These are phyloP conservation scores for Megacollybia marginata DNA, from an alignment of 768 basidiomycete species.

Conservation along the genomic window DNA sequence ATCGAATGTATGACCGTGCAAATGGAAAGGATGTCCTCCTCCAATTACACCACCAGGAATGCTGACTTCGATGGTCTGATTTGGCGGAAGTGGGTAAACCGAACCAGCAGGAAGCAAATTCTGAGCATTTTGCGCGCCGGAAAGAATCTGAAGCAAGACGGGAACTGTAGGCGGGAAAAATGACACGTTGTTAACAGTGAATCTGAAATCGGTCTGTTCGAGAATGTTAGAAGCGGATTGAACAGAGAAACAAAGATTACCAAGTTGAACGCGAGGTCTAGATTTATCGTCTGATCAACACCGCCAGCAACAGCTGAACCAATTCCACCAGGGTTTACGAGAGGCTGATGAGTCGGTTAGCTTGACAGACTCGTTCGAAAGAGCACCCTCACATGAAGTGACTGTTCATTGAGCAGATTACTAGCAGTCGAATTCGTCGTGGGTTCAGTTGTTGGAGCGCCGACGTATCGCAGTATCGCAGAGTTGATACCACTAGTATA, in stretches of 20 bases:
- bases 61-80: slow-evolving; percentile 37
- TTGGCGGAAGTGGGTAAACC: slow-evolving; percentile 37
- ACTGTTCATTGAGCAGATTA: slow-evolving; percentile 5
- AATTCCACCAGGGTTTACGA: neutral
- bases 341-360: neutral
- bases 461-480: slow-evolving; percentile 33
- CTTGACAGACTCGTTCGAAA: too few relatives aligned
- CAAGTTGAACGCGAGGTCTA: slow-evolving; percentile 13
- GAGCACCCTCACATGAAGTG: slow-evolving; percentile 1
- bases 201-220: slow-evolving; percentile 4
- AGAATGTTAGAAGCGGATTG: neutral
- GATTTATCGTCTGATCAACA: slow-evolving; percentile 18
- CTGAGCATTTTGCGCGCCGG: slow-evolving; percentile 37
- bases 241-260: neutral
- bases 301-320: slow-evolving; percentile 16
- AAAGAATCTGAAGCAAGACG: slow-evolving; percentile 52
- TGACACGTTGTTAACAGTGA: slow-evolving; percentile 22
- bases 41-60: slow-evolving; percentile 32
- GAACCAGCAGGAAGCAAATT: slow-evolving; percentile 42
- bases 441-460: slow-evolving; percentile 27
- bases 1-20: slow-evolving; percentile 36
- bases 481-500: slow-evolving; percentile 23
- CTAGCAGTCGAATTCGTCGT: slow-evolving; percentile 12
- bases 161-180: slow-evolving; percentile 37
- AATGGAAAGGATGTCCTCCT: slow-evolving; percentile 32